A percentile compares a stretch with the other conserved stretches of the same genome.
Conservation (phyloP, 2,329 filamentous ascomycete species). For the Arthrobotrys pseudoclavata region DNA sequence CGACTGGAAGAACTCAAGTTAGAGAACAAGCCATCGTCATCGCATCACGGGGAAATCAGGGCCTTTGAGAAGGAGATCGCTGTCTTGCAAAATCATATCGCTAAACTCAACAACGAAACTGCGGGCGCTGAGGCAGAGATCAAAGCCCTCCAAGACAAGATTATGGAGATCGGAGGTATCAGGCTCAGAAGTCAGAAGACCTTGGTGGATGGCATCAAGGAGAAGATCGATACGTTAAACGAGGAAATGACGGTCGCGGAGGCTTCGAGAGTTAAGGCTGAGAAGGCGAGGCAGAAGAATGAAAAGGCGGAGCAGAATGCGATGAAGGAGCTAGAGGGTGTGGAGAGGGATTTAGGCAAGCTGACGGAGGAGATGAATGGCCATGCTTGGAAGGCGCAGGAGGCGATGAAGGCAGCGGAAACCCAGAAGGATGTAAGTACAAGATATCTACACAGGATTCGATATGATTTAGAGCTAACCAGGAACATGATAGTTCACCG, state of each 20-base stretch:
- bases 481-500: constrained; percentile 71
- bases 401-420: constrained; percentile 79
- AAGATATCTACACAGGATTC: background rate
- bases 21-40: constrained; percentile 70
- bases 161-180: constrained; percentile 97
- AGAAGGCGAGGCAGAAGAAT: constrained; percentile 90
- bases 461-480: constrained; percentile 62
- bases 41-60: constrained; percentile 82
- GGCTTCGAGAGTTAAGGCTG: constrained; percentile 88
- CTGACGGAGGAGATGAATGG: constrained; percentile 83
- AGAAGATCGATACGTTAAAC: constrained; percentile 82
- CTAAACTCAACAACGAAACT: constrained; percentile 85
- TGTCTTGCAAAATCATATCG: constrained; percentile 81
- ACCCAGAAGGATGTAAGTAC: constrained; percentile 77
- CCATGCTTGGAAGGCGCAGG: constrained; percentile 81
- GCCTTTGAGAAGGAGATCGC: constrained; percentile 82
- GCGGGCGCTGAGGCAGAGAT: constrained; percentile 92
- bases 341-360: constrained; percentile 79
- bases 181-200: constrained; percentile 89
- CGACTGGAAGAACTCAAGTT: constrained; percentile 84
- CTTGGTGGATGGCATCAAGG: constrained; percentile 89
- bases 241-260: constrained; percentile 89
- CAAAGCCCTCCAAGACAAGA: constrained; percentile 91
- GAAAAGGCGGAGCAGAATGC: constrained; percentile 85
- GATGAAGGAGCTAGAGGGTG: constrained; percentile 80